Evolutionary conservation across 2,329 filamentous ascomycete genomes (phyloP).

Genomic region (Beauveria asiatica): DNA sequence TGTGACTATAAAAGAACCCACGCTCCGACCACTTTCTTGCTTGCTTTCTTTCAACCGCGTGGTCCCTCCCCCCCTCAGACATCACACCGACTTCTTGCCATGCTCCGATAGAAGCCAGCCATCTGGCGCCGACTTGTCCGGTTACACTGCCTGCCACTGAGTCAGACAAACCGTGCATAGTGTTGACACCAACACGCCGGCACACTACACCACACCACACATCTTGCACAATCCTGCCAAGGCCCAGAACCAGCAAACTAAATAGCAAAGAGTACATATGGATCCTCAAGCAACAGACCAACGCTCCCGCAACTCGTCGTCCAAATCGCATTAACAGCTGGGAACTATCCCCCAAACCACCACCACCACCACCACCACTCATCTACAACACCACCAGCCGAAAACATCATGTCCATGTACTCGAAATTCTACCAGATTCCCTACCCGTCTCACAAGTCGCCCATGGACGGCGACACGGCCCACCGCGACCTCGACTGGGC

Average conservation of each 20-base stretch:
- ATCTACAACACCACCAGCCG: not conserved
- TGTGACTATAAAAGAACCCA: not conserved
- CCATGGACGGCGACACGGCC: constrained; percentile 17
- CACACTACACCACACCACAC: not conserved
- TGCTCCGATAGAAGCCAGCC: not conserved
- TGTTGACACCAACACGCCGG: not conserved
- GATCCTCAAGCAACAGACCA: constrained; percentile 7
- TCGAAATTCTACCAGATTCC: constrained; percentile 13
- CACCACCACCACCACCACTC: not conserved
- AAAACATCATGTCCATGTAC: not conserved
- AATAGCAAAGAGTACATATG: constrained; percentile 1
- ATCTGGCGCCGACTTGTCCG: not conserved
- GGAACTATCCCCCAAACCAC: not conserved
- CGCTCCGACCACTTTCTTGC: not conserved
- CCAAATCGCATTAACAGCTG: not conserved
- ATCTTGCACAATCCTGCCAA: not conserved
- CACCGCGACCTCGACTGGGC: constrained; percentile 18
- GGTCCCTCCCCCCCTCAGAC: not conserved
- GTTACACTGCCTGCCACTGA: not conserved
- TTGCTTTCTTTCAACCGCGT: not conserved
- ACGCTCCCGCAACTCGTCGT: constrained; percentile 10
- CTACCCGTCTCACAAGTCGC: constrained; percentile 17
- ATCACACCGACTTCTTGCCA: constrained; percentile 5
- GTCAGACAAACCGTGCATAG: constrained; percentile 1
- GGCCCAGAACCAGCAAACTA: not conserved